These are phyloP conservation scores for Grigorovia humatica DNA, from an alignment of 805 yeast species.

Conservation along the genomic window DNA sequence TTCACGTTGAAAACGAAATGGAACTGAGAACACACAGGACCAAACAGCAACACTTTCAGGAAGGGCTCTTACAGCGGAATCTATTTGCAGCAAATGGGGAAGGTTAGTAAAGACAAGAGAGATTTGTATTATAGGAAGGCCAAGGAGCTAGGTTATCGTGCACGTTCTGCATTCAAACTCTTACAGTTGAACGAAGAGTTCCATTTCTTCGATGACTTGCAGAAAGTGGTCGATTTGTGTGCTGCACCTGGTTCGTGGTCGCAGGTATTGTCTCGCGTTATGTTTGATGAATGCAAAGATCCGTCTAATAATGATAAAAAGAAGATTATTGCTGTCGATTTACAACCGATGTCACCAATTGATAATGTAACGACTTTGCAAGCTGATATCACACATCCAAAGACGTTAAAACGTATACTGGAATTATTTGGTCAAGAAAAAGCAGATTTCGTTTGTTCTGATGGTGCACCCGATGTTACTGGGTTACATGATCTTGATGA, in stretches of 20 bases:
- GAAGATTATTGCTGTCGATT: conserved; percentile 85
- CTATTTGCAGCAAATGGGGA: conserved; percentile 62
- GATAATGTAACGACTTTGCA: conserved; percentile 81
- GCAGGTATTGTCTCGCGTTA: conserved; percentile 73
- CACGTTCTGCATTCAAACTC: conserved; percentile 90
- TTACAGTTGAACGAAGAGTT: conserved; percentile 87
- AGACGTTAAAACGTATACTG: conserved; percentile 64
- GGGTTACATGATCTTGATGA: conserved; percentile 96
- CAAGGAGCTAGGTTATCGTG: conserved; percentile 96
- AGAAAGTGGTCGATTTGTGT: conserved; percentile 88
- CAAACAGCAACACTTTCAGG: background rate
- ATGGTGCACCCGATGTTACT: conserved; percentile 98
- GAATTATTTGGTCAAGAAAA: conserved; percentile 81
- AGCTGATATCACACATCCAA: conserved; percentile 96
- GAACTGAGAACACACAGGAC: background rate
- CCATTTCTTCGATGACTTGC: conserved; percentile 57
- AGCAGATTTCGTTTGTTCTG: conserved; percentile 93
- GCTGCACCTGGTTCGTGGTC: conserved; percentile 99
- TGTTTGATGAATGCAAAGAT: conserved; percentile 35
- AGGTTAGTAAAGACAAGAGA: conserved; percentile 87
- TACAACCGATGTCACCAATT: conserved; percentile 97
- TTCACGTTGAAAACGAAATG: background rate
- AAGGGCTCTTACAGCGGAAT: background rate
- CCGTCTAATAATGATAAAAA: conserved; percentile 33
- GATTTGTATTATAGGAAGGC: conserved; percentile 89